Conservation (phyloP, 2,329 filamentous ascomycete species). For the Trichoderma oligosporum region DNA sequence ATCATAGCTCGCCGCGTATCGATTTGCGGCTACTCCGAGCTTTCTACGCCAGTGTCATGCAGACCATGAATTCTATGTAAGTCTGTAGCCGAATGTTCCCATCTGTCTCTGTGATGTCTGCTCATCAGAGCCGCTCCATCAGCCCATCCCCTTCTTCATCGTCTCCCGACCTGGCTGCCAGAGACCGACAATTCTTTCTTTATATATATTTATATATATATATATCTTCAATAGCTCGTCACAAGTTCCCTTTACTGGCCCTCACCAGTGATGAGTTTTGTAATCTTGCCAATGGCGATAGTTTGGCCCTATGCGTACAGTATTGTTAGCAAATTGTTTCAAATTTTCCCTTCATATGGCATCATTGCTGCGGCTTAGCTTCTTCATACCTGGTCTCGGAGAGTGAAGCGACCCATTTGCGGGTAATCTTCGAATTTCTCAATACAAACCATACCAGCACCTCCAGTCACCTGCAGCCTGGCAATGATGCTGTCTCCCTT, state of each 20-base stretch:
- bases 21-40: background rate
- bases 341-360: background rate
- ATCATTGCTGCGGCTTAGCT: background rate
- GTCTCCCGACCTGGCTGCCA: background rate
- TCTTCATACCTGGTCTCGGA: slow-evolving; percentile 71
- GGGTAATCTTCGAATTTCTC: slow-evolving; percentile 95
- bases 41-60: background rate
- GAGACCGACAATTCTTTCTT: background rate
- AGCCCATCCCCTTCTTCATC: background rate
- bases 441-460: slow-evolving; percentile 82
- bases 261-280: slow-evolving; percentile 62
- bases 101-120: background rate
- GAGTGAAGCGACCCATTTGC: slow-evolving; percentile 85
- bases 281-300: slow-evolving; percentile 99
- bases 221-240: background rate
- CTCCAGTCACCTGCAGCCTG: slow-evolving; percentile 79
- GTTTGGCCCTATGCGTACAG: slow-evolving; percentile 73
- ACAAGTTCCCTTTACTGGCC: background rate
- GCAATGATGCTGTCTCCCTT: slow-evolving; percentile 83
- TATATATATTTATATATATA: background rate
- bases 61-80: slow-evolving; percentile 1
- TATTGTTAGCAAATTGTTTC: slow-evolving; percentile 1
- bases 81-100: background rate
- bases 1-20: background rate
- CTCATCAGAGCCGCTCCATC: background rate